Conservation (phyloP, 257 asterid species). For the Mitragyna speciosa region DNA sequence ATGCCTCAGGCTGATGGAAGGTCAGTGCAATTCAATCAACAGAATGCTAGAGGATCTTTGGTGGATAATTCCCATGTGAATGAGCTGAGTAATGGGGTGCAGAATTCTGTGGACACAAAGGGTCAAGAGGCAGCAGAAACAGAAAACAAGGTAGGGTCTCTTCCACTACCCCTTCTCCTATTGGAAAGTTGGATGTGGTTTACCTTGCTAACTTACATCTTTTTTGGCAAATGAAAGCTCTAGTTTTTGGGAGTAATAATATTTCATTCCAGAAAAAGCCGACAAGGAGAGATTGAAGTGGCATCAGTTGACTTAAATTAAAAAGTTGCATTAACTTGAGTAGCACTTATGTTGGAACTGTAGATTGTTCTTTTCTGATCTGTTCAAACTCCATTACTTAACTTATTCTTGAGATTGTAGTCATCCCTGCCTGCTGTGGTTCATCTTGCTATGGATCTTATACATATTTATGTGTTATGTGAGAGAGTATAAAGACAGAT, state of each 20-base stretch:
- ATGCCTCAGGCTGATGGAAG: constrained; percentile 55
- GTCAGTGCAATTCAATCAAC: constrained; percentile 58
- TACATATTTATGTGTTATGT: not conserved
- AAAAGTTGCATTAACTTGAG: not conserved
- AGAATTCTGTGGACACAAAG: constrained; percentile 38
- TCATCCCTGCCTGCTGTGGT: not conserved
- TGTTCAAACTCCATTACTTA: not conserved
- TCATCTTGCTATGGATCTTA: not conserved
- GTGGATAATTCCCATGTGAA: constrained; percentile 47
- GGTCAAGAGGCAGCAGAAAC: constrained; percentile 53
- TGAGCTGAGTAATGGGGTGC: constrained; percentile 57
- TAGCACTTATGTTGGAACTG: not conserved
- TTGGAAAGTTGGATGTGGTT: not conserved
- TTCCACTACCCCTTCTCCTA: constrained; percentile 3
- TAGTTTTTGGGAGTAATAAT: not conserved
- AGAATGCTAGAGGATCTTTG: constrained; percentile 42
- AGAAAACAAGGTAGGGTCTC: constrained; percentile 50
- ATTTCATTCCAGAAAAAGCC: not conserved
- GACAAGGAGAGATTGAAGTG: not conserved
- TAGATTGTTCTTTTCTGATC: not conserved
- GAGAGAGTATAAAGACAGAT: not conserved
- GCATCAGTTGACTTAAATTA: not conserved
- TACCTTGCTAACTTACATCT: not conserved
- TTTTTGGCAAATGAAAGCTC: not conserved
- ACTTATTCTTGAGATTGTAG: not conserved